A percentile compares a stretch with the other conserved stretches of the same genome.
These are phyloP conservation scores for Saposhnikovia divaricata DNA, from an alignment of 129 eudicot species.

Conservation along the genomic window DNA sequence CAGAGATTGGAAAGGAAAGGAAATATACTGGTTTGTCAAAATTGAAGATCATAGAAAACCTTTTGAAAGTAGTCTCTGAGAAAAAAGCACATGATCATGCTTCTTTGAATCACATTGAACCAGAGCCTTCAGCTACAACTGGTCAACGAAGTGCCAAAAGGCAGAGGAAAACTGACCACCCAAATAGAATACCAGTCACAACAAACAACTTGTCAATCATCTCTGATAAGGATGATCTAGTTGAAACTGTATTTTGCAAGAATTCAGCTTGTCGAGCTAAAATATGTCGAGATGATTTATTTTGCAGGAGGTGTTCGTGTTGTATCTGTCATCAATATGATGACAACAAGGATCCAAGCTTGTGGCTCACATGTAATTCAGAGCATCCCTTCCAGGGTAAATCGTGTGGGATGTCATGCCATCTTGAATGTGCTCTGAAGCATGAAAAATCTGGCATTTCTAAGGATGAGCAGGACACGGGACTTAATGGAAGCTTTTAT, in stretches of 20 bases:
- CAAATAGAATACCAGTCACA: slow-evolving; percentile 28
- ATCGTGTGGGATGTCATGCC: slow-evolving; percentile 75
- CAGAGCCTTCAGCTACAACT: slow-evolving; percentile 22
- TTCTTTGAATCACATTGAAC: slow-evolving; percentile 8
- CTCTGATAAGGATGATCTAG: slow-evolving; percentile 20
- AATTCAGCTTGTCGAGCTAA: slow-evolving; percentile 83
- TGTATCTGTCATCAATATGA: slow-evolving; percentile 71
- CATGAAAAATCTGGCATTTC: slow-evolving; percentile 59
- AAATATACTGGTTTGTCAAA: slow-evolving; percentile 82
- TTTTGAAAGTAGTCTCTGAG: slow-evolving; percentile 58
- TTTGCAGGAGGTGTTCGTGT: slow-evolving; percentile 91
- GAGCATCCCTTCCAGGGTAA: slow-evolving; percentile 65
- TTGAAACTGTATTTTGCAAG: slow-evolving; percentile 40
- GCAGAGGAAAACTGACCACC: slow-evolving; percentile 59
- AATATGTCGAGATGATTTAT: slow-evolving; percentile 36
- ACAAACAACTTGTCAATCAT: slow-evolving; percentile 18
- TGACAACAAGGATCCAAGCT: slow-evolving; percentile 89
- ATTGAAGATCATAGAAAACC: slow-evolving; percentile 69
- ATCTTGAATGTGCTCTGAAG: slow-evolving; percentile 68
- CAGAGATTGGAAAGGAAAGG: slow-evolving; percentile 88
- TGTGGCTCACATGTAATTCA: slow-evolving; percentile 76
- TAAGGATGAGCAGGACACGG: slow-evolving; percentile 33
- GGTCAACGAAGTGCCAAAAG: slow-evolving; percentile 53
- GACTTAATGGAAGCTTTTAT: slow-evolving; percentile 67
- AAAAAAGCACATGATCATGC: slow-evolving; percentile 30